A percentile compares a stretch with the other conserved stretches of the same genome.
Conservation (phyloP, 2,329 filamentous ascomycete species). For the Phyllosticta paracitricarpa region DNA sequence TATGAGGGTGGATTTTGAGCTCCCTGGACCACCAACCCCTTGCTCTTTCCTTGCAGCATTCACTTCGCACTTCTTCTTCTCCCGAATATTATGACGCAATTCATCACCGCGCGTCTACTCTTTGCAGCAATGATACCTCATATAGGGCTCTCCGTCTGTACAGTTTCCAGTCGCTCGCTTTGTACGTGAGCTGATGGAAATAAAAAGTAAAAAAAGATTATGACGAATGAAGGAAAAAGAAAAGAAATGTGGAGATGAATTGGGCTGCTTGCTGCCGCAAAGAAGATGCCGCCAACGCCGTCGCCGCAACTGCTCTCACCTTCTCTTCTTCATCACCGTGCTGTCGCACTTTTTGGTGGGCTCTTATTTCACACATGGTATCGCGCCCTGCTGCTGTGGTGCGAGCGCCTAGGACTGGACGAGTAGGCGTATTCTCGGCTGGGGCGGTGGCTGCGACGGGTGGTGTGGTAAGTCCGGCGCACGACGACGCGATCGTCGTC, state of each 20-base stretch:
- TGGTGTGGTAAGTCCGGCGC: slow-evolving; percentile 40
- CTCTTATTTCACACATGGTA: slow-evolving; percentile 19
- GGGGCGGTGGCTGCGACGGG: slow-evolving; percentile 26
- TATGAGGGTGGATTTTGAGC: too few species aligned
- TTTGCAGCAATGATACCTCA: too few species aligned
- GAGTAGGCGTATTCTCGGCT: slow-evolving; percentile 14
- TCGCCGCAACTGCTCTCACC: not conserved
- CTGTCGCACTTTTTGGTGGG: not conserved
- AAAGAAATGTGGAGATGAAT: not conserved
- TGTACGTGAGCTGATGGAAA: not conserved
- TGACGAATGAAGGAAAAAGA: not conserved
- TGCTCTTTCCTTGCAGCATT: too few species aligned
- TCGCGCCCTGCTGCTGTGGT: slow-evolving; percentile 25
- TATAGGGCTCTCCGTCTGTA: not conserved
- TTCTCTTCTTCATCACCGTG: not conserved
- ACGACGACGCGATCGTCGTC: slow-evolving; percentile 42
- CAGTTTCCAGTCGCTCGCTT: not conserved
- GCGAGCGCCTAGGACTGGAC: slow-evolving; percentile 27
- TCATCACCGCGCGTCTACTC: too few species aligned
- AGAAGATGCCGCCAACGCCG: not conserved
- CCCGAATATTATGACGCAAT: too few species aligned
- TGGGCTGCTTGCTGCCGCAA: not conserved
- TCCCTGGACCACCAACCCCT: too few species aligned
- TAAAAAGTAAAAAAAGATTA: too few species aligned
- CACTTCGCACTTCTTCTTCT: too few species aligned